These are phyloP conservation scores for Rhynchosporium secalis DNA, from an alignment of 2,329 filamentous ascomycete species.

Conservation along the genomic window DNA sequence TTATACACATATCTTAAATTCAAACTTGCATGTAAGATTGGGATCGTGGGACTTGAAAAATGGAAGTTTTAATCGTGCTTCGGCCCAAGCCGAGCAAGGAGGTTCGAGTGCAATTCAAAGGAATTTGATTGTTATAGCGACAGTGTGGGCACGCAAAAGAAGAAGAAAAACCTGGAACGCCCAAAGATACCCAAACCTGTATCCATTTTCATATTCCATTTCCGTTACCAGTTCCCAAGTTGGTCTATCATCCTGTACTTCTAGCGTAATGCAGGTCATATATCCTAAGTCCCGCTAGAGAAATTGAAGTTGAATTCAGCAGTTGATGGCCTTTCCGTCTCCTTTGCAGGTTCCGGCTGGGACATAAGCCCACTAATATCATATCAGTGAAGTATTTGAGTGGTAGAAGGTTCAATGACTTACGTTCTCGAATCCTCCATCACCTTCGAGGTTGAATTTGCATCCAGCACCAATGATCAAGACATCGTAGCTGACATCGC, in stretches of 20 bases:
- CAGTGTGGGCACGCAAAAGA: background rate
- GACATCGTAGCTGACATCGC: conserved; percentile 25
- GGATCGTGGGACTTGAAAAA: too few species aligned
- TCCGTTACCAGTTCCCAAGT: background rate
- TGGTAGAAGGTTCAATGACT: background rate
- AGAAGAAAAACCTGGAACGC: background rate
- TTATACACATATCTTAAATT: background rate
- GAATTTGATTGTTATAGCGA: background rate
- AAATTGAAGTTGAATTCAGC: conserved; percentile 7
- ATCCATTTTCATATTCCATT: background rate
- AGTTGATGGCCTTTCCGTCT: conserved; percentile 17
- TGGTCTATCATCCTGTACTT: conserved; percentile 1
- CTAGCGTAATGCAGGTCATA: conserved; percentile 9
- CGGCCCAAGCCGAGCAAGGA: too few species aligned
- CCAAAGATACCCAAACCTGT: background rate
- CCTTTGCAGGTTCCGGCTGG: conserved; percentile 1
- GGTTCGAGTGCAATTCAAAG: background rate
- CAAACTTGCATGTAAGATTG: background rate
- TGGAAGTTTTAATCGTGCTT: too few species aligned
- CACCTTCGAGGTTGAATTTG: conserved; percentile 21
- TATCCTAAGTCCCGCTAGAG: background rate
- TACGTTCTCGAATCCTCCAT: conserved; percentile 10
- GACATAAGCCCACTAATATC: conserved; percentile 21
- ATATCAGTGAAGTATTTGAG: background rate
- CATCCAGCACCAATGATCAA: conserved; percentile 22